Evolutionary conservation across 805 yeast genomes (phyloP), one percentile per base, ranked within the genome.

Genomic region (Ogataea sp.): DNA sequence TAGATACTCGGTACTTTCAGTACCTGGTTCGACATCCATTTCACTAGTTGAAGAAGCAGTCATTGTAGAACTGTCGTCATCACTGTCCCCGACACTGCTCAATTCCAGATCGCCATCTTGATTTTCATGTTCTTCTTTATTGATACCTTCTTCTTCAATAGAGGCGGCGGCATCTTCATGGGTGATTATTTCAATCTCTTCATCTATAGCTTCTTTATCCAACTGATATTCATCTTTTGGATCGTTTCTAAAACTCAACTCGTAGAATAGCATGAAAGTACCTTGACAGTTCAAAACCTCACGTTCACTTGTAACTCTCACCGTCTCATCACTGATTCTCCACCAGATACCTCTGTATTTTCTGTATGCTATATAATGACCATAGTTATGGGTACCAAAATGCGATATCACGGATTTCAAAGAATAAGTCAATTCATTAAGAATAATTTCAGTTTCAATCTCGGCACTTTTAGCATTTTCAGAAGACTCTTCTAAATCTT

Each of bases 301-400:
- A 3, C 73, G 72, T 55, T 86, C 95, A 11, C 78, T 73, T 3
- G 86, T 87, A 25, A 84, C 71, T 43, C 86, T 78, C 3, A 89
- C 95, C 3, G 80, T 78, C 54, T 88, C 95, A 59, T 93, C 98
- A 50, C 93, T 82, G 16, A 89, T 81, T 56, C 96, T 75, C 95
- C 96, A 89, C 98, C 98, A 90, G 10, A 78, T 70, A 2, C 89
- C 93, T 48, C 95, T 73, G 42, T 65, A 72, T 52, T 78, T 81
- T 53, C 97, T 76, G 63, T 75, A 90, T 32, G 94, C 87, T 44
- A 90, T 84, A 56, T 90, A 90, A 59, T 90, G 98, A n/a, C 98
- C 98, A 56, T 87, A 93, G 51, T 90, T 88, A 51, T 93, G 97
- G 1, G 96, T 83, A 36, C 98, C 98, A 57, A 82, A 89, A 59